phyloP scores from a whole-genome alignment of 1,284 basidiomycete genomes.

The Pseudozyma thailandica region DNA sequence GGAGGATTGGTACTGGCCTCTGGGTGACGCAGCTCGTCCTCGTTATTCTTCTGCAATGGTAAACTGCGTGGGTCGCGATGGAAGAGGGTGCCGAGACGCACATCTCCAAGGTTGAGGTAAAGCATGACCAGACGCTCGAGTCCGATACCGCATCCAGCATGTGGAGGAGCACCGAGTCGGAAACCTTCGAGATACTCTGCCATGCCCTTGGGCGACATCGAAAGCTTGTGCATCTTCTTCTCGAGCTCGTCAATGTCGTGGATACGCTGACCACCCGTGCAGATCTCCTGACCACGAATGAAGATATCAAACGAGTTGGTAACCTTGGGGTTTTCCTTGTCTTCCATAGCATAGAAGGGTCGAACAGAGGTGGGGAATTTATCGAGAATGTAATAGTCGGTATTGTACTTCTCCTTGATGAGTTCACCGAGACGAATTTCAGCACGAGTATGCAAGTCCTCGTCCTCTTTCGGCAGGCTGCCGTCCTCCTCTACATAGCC shows the following conservation, averaged over 20 bases:
- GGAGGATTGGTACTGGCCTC: conserved; percentile 63
- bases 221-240: conserved; percentile 52
- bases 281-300: conserved; percentile 66
- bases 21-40: conserved; percentile 56
- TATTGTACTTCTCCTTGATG: conserved; percentile 90
- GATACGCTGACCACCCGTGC: conserved; percentile 67
- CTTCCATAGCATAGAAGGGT: conserved; percentile 81
- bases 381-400: conserved; percentile 74
- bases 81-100: conserved; percentile 64
- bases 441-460: conserved; percentile 79
- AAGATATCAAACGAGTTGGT: conserved; percentile 67
- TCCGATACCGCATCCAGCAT: conserved; percentile 67
- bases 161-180: conserved; percentile 64
- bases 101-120: conserved; percentile 66
- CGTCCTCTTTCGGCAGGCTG: conserved; percentile 55
- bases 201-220: conserved; percentile 57
- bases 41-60: conserved; percentile 36
- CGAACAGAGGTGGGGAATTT: conserved; percentile 77
- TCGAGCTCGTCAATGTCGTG: conserved; percentile 61
- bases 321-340: conserved; percentile 70
- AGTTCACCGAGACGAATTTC: conserved; percentile 90
- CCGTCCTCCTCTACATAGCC: conserved; percentile 64
- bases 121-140: conserved; percentile 66
- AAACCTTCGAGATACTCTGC: conserved; percentile 66
- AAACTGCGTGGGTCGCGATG: conserved; percentile 65